These are phyloP conservation scores for Amanita muscaria DNA, from an alignment of 768 basidiomycete genomes.

Conservation along the genomic window DNA sequence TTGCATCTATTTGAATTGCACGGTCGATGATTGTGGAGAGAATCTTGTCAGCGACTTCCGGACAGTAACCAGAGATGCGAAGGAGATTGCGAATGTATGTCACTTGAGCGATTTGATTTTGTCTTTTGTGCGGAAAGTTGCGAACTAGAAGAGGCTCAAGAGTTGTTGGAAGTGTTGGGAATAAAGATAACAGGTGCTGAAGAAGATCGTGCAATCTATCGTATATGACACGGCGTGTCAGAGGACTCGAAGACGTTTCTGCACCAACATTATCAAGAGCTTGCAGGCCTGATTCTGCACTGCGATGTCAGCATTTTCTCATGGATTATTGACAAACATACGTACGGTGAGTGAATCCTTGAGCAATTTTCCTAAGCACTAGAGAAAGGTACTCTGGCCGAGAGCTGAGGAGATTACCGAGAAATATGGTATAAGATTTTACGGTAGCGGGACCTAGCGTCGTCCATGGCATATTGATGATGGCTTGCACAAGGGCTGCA, in stretches of 20 bases:
- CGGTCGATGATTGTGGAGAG: conserved; percentile 84
- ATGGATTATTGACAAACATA: conserved; percentile 13
- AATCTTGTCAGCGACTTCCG: conserved; percentile 77
- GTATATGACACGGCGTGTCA: conserved; percentile 79
- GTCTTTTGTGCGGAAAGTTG: conserved; percentile 91
- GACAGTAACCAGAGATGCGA: conserved; percentile 76
- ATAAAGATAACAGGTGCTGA: conserved; percentile 77
- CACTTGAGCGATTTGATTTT: conserved; percentile 66
- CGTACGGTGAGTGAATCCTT: conserved; percentile 86
- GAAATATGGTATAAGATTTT: conserved; percentile 80
- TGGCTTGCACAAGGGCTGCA: conserved; percentile 71
- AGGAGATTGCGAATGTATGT: conserved; percentile 90
- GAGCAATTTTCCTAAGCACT: conserved; percentile 73
- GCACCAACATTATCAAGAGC: conserved; percentile 47
- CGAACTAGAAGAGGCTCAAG: conserved; percentile 77
- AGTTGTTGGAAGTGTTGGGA: conserved; percentile 86
- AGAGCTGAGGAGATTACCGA: conserved; percentile 87
- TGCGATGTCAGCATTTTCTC: conserved; percentile 8
- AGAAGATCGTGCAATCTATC: conserved; percentile 81
- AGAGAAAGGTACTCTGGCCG: conserved; percentile 85
- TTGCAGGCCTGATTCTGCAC: conserved; percentile 62
- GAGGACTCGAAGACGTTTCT: conserved; percentile 56
- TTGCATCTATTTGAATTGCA: conserved; percentile 91
- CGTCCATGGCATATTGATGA: conserved; percentile 86
- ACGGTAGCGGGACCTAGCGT: conserved; percentile 82